Percentiles rank a stretch among this genome's conserved stretches.
phyloP scores from a whole-genome alignment of 345 rosid species.

The Lumnitzera littorea region DNA sequence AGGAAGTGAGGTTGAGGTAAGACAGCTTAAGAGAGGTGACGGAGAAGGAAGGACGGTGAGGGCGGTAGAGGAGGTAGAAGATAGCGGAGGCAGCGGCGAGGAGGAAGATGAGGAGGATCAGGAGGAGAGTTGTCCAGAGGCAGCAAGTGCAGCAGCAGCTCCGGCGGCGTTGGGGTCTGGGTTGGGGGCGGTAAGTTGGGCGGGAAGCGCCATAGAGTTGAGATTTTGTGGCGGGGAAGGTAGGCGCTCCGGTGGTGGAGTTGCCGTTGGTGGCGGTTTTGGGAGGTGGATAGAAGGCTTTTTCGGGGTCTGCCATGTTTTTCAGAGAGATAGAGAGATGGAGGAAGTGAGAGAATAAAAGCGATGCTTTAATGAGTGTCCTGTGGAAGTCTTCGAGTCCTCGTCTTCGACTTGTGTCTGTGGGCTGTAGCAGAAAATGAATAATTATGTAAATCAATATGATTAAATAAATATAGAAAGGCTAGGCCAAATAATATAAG shows the following conservation, averaged over 20 bases:
- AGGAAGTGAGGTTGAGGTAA: conserved; percentile 25
- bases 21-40: conserved; percentile 29
- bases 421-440: too few species aligned
- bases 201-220: conserved; percentile 38
- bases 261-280: conserved; percentile 36
- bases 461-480: too few species aligned
- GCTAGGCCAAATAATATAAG: too few species aligned
- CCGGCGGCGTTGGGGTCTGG: conserved; percentile 22
- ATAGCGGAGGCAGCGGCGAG: conserved; percentile 17
- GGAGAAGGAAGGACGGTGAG: conserved; percentile 32
- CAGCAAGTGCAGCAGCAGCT: conserved; percentile 26
- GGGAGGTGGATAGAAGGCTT: conserved; percentile 44
- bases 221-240: conserved; percentile 35
- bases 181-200: conserved; percentile 30
- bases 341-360: neutral
- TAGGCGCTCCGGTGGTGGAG: conserved; percentile 9
- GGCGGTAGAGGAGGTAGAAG: conserved; percentile 36
- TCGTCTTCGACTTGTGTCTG: too few species aligned
- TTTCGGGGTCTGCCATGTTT: conserved; percentile 40
- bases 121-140: conserved; percentile 24
- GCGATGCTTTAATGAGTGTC: too few species aligned
- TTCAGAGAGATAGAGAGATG: conserved; percentile 1
- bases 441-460: too few species aligned
- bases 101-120: conserved; percentile 27
- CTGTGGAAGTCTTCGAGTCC: neutral